Percentiles rank a stretch among this genome's conserved stretches.
These are phyloP conservation scores for Tubosaeta sp. DNA, from an alignment of 768 basidiomycete species.

Conservation along the genomic window DNA sequence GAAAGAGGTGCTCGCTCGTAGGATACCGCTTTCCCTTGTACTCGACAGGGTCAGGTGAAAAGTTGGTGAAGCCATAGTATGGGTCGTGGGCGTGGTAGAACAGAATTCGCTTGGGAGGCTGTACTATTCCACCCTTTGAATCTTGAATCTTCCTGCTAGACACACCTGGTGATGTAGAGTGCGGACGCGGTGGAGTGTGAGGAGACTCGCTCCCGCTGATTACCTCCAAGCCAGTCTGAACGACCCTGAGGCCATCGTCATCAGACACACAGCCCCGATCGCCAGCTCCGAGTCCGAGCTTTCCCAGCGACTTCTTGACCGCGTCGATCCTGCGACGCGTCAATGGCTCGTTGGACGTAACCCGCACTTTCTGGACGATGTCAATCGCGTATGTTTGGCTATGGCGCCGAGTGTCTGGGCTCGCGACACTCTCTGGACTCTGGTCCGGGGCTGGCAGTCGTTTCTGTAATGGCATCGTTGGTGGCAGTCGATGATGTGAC, in stretches of 20 bases:
- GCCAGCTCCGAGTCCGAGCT: constrained; percentile 16
- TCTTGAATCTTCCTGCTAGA: constrained; percentile 10
- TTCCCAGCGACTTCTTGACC: constrained; percentile 28
- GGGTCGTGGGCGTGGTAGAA: constrained; percentile 31
- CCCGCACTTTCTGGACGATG: constrained; percentile 28
- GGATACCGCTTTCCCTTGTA: constrained; percentile 39
- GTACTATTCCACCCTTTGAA: neutral
- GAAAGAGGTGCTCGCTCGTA: constrained; percentile 47
- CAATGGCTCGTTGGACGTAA: constrained; percentile 27
- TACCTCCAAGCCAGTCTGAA: constrained; percentile 25
- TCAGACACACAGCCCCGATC: constrained; percentile 30
- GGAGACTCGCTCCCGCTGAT: constrained; percentile 9
- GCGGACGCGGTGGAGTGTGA: constrained; percentile 12
- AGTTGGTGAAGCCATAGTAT: constrained; percentile 41
- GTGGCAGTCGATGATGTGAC: neutral
- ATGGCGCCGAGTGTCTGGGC: neutral
- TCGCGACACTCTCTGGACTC: neutral
- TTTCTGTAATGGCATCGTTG: constrained; percentile 19
- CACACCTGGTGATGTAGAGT: constrained; percentile 18
- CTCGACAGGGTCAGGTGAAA: constrained; percentile 39
- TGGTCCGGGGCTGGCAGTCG: constrained; percentile 12
- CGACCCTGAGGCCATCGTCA: constrained; percentile 28
- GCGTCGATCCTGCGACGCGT: constrained; percentile 24
- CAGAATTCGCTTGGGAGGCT: constrained; percentile 25
- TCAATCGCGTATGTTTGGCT: constrained; percentile 26